Evolutionary conservation across 352 stramenopile genomes (phyloP).

Genomic region (Pythium periplocum): DNA sequence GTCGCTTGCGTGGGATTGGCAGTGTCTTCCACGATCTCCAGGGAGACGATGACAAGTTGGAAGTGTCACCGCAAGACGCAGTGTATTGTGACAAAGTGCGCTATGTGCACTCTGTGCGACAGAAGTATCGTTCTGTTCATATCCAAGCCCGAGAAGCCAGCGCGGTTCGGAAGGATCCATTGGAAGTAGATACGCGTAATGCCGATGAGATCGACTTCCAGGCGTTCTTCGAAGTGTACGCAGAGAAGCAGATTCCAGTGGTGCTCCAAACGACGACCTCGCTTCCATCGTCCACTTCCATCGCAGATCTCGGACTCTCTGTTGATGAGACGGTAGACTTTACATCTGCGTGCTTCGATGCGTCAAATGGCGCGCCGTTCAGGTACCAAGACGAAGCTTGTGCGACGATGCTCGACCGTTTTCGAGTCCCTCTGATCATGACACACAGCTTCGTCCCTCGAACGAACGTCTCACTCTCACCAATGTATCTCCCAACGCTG

Average conservation of each 20-base stretch:
- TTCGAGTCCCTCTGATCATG: slow-evolving; percentile 47
- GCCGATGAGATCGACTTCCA: slow-evolving; percentile 36
- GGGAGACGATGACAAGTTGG: background rate
- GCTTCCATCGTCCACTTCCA: background rate
- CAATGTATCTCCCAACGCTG: slow-evolving; percentile 30
- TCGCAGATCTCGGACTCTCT: background rate
- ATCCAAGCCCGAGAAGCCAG: slow-evolving; percentile 1
- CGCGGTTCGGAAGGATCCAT: background rate
- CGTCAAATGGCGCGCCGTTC: slow-evolving; percentile 10
- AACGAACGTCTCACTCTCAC: slow-evolving; percentile 30
- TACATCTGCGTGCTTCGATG: slow-evolving; percentile 19
- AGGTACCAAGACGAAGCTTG: slow-evolving; percentile 28
- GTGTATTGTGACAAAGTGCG: slow-evolving; percentile 41
- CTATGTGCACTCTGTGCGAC: slow-evolving; percentile 42
- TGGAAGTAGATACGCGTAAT: slow-evolving; percentile 12
- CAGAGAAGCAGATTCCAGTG: slow-evolving; percentile 25
- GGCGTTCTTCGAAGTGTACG: slow-evolving; percentile 60
- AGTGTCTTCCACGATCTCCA: slow-evolving; percentile 7
- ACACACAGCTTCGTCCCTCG: slow-evolving; percentile 68
- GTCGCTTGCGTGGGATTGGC: slow-evolving; percentile 10
- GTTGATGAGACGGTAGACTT: slow-evolving; percentile 13
- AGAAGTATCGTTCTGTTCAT: slow-evolving; percentile 24
- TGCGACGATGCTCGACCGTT: slow-evolving; percentile 24
- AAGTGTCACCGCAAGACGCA: slow-evolving; percentile 1
- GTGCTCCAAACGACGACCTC: slow-evolving; percentile 20